These are phyloP conservation scores for Ajuga reptans DNA, from an alignment of 305 asterid species.

Conservation along the genomic window DNA sequence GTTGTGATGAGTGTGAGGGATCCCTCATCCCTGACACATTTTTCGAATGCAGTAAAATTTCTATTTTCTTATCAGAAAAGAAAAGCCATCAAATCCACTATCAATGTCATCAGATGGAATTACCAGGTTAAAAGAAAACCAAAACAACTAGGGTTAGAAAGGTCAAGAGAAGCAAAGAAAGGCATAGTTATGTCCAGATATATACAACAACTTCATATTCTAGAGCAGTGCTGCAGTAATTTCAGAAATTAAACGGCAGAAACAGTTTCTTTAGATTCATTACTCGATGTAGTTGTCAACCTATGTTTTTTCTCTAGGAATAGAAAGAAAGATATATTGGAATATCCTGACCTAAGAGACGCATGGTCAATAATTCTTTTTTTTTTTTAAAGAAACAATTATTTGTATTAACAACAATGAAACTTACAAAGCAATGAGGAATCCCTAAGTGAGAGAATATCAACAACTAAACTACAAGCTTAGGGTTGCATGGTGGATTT, in stretches of 20 bases:
- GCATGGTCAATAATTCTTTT: background rate
- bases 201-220: background rate
- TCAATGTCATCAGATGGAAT: background rate
- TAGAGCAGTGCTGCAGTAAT: background rate
- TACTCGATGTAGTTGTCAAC: background rate
- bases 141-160: background rate
- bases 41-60: too few species aligned
- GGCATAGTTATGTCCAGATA: background rate
- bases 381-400: too few species aligned
- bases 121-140: constrained; percentile 8
- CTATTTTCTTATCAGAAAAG: too few species aligned
- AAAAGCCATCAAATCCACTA: constrained; percentile 1
- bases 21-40: too few species aligned
- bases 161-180: background rate
- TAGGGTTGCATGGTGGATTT: too few species aligned
- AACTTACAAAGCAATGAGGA: too few species aligned
- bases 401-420: too few species aligned
- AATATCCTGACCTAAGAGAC: background rate
- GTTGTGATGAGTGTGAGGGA: too few species aligned
- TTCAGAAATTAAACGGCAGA: background rate
- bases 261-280: background rate
- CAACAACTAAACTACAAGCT: too few species aligned
- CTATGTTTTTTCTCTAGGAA: background rate
- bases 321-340: background rate
- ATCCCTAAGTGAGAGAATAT: too few species aligned